Evolutionary conservation across 225 moss, liverwort and hornwort species (phyloP), one percentile per base, ranked within the genome.

Genomic region (Straminergon stramineum): DNA sequence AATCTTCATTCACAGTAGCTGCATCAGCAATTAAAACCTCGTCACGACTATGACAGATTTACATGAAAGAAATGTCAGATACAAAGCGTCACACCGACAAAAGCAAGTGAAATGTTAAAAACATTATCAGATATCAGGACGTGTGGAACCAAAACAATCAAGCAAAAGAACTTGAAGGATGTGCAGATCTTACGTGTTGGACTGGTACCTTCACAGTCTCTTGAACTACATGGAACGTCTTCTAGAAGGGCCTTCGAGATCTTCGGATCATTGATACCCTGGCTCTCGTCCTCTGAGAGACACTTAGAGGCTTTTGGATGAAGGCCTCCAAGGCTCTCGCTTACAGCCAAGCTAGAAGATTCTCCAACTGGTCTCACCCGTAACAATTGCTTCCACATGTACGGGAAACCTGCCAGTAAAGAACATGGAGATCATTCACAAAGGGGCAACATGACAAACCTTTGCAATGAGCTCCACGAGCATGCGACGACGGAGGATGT

Each of bases 311-410:
- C 87, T 73, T 87, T 93, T 67, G 91, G 91, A 90, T 90, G 93
- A 63, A 91, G 79, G 30, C 84, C 88, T 87, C 88, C 93, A 81
- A 93, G 87, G 51, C 91, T 93, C 90, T 89, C 92, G 87, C 93
- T 93, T 60, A 88, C 91, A 89, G 92, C 91, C 90, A 92, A 56
- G 82, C 86, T 85, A 88, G 92, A 83, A 84, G 92, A 70, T 63
- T 93, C 89, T 80, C 92, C 92, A 89, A 63, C 90, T 89, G 90
- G 67, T 84, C 87, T 90, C 82, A 94, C 91, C 65, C 91, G 83
- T 85, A 95, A 76, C 73, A 93, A 85, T 52, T 92, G 92, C 89
- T 93, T 95, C 95, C 95, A 95, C 90, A 95, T 85, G 70, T 93
- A 95, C 77, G 95, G 95, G 58, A 95, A 95, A 93, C 94, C 94